Percentiles rank a stretch among this genome's conserved stretches.
These are phyloP conservation scores for Phaseolus coccineus DNA, from an alignment of 331 rosid species.

Conservation along the genomic window DNA sequence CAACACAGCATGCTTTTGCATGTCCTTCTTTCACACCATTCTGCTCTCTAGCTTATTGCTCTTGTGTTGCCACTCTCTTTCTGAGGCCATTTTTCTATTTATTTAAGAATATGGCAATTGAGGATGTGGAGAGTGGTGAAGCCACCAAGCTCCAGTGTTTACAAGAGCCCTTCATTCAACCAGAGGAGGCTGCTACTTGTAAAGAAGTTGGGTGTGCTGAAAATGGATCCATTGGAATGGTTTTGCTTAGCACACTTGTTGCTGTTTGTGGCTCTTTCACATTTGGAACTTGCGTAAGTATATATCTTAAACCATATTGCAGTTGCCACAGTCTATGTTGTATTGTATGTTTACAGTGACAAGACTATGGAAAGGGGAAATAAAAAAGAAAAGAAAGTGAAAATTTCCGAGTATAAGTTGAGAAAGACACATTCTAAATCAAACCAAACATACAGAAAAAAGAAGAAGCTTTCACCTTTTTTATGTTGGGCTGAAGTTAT, in stretches of 20 bases:
- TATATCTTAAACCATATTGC: not conserved
- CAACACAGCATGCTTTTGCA: slow-evolving; percentile 38
- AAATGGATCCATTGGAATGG: slow-evolving; percentile 76
- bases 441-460: slow-evolving; percentile 35
- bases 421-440: slow-evolving; percentile 7
- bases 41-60: not conserved
- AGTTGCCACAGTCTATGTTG: not conserved
- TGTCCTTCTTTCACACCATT: slow-evolving; percentile 19
- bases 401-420: not conserved
- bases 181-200: not conserved
- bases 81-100: slow-evolving; percentile 8
- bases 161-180: slow-evolving; percentile 61
- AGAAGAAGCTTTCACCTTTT: slow-evolving; percentile 8
- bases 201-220: slow-evolving; percentile 39
- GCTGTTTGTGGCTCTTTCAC: slow-evolving; percentile 88
- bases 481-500: slow-evolving; percentile 36
- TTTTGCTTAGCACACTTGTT: slow-evolving; percentile 74
- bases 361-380: not conserved
- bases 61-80: not conserved
- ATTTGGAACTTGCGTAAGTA: slow-evolving; percentile 89
- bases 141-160: slow-evolving; percentile 44
- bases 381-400: not conserved
- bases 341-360: not conserved
- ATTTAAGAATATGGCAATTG: slow-evolving; percentile 59
- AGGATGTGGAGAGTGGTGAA: slow-evolving; percentile 62